These are phyloP conservation scores for Schizosaccharomyces japonicus DNA, from an alignment of 805 yeast species.

Conservation along the genomic window DNA sequence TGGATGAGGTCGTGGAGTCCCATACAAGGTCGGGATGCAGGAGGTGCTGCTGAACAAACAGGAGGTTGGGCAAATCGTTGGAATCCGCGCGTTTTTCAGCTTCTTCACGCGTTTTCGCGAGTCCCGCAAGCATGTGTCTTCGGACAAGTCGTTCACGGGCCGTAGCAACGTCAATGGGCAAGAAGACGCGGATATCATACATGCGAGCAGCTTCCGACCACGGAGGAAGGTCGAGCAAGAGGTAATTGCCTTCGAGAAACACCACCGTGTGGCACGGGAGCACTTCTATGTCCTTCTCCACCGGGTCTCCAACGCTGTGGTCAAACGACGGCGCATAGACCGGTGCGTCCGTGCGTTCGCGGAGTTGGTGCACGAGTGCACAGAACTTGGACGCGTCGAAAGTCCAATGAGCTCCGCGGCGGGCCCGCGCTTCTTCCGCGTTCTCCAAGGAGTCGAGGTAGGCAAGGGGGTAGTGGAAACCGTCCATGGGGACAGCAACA, in stretches of 20 bases:
- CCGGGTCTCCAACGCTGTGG: constrained; percentile 46
- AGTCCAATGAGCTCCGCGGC: constrained; percentile 72
- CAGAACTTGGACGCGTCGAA: constrained; percentile 33
- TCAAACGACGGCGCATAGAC: constrained; percentile 40
- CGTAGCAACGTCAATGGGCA: constrained; percentile 23
- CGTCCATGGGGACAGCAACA: constrained; percentile 22
- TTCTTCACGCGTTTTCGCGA: constrained; percentile 14
- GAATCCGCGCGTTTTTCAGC: constrained; percentile 21
- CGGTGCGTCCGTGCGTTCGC: constrained; percentile 15
- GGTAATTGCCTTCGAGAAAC: constrained; percentile 55
- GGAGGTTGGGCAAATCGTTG: constrained; percentile 32
- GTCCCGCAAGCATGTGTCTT: constrained; percentile 20
- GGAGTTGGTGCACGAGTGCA: constrained; percentile 17
- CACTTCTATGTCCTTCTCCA: constrained; percentile 27
- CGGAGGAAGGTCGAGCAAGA: constrained; percentile 31
- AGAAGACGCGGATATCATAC: constrained; percentile 17
- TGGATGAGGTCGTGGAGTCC: no score
- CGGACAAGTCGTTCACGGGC: constrained; percentile 19
- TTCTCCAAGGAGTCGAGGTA: constrained; percentile 28
- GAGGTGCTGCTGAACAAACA: not conserved
- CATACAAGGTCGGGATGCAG: not conserved
- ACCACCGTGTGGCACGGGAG: constrained; percentile 27
- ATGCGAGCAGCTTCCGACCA: constrained; percentile 28
- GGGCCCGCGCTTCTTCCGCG: constrained; percentile 29
- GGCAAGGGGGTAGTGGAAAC: constrained; percentile 39